Conservation (phyloP, 495 filamentous ascomycete species). For the Aspergillus diversus region DNA sequence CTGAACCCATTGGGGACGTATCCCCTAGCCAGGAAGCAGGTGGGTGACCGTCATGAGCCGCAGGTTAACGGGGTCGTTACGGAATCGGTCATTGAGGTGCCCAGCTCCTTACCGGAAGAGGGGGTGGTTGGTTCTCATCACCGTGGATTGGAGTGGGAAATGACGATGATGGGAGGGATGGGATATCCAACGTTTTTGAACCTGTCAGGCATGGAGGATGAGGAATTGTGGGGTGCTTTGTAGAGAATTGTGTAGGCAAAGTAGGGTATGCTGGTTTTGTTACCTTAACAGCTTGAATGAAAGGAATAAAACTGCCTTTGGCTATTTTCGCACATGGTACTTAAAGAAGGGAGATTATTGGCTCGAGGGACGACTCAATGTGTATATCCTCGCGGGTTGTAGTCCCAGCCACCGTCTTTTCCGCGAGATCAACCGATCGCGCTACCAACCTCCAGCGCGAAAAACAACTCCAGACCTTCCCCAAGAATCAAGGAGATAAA, state of each 20-base stretch:
- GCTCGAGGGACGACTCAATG: no score
- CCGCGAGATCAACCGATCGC: no score
- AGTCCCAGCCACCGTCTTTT: no score
- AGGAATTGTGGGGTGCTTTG: not conserved
- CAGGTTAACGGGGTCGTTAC: not conserved
- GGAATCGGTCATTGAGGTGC: not conserved
- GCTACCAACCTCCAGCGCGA: no score
- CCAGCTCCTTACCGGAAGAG: not conserved
- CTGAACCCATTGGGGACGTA: not conserved
- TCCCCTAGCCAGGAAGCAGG: not conserved
- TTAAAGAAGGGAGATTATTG: no score
- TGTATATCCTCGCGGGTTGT: no score
- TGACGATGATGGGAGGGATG: not conserved
- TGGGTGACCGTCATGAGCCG: not conserved
- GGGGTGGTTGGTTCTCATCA: not conserved
- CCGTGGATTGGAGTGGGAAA: not conserved
- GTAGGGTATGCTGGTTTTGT: no score
- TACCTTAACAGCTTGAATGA: no score
- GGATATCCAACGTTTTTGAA: not conserved
- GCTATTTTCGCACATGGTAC: no score
- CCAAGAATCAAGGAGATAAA: no score
- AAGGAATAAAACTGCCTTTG: no score
- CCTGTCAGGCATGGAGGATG: slow-evolving; percentile 1
- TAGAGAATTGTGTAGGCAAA: not conserved
- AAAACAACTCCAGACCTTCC: no score